Percentiles rank a stretch among this genome's conserved stretches.
Conservation (phyloP, 805 yeast genomes). For the Saccharomycopsis schoenii region DNA sequence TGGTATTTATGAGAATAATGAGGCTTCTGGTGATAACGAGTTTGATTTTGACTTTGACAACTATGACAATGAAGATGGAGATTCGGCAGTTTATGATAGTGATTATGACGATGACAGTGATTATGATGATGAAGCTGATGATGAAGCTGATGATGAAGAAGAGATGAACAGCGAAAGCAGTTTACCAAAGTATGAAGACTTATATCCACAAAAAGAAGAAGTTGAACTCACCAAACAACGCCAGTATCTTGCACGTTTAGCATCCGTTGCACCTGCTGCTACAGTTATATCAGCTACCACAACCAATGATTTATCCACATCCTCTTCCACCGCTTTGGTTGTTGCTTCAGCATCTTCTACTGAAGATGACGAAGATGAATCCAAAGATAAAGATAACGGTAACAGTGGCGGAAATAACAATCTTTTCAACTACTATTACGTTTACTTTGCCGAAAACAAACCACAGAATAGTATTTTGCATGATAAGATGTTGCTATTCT, state of each 20-base stretch:
- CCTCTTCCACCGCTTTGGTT: constrained; percentile 22
- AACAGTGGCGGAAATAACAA: constrained; percentile 22
- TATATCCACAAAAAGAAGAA: constrained; percentile 43
- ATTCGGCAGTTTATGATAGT: constrained; percentile 17
- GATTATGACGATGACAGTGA: constrained; percentile 20
- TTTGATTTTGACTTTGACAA: background rate
- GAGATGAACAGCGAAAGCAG: constrained; percentile 27
- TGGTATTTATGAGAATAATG: constrained; percentile 13
- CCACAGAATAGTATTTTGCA: constrained; percentile 41
- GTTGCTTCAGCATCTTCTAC: background rate
- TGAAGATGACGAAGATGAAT: background rate
- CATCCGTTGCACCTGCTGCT: background rate
- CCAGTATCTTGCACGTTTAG: background rate
- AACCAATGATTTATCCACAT: constrained; percentile 15
- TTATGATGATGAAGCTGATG: constrained; percentile 6
- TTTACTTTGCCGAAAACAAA: constrained; percentile 18
- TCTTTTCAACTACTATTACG: constrained; percentile 22
- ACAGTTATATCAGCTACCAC: constrained; percentile 7
- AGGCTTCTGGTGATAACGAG: constrained; percentile 19
- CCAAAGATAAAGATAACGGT: background rate
- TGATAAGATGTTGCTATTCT: constrained; percentile 77
- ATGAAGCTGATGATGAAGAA: constrained; percentile 17
- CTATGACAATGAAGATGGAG: constrained; percentile 22
- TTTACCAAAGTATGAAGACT: constrained; percentile 66
- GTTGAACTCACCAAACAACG: background rate